These are phyloP conservation scores for Claviceps sp. DNA, from an alignment of 2,329 filamentous ascomycete species.

Conservation along the genomic window DNA sequence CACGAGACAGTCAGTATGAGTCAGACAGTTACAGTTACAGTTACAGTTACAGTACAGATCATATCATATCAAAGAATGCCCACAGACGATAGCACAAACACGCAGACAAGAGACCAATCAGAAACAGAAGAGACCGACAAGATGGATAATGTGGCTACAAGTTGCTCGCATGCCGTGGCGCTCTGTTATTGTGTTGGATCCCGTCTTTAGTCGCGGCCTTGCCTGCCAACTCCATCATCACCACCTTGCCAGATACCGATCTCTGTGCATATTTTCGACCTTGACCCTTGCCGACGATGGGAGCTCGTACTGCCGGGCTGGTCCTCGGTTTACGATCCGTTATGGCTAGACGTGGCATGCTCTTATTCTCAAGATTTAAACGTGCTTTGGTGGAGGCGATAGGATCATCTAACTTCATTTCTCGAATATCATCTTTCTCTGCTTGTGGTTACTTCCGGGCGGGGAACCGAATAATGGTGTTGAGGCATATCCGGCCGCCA, in stretches of 20 bases:
- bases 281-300: background rate
- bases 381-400: background rate
- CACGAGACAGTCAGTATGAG: conserved; percentile 24
- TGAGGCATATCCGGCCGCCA: background rate
- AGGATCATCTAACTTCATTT: background rate
- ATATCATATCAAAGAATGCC: conserved; percentile 18
- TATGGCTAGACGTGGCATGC: background rate
- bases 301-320: background rate
- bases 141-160: conserved; percentile 17
- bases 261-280: background rate
- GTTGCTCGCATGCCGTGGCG: conserved; percentile 10
- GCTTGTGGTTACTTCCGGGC: background rate
- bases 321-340: background rate
- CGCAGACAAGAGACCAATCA: conserved; percentile 12
- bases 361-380: too few species aligned
- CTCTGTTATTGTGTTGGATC: conserved; percentile 20
- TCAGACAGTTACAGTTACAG: conserved; percentile 20
- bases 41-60: conserved; percentile 14
- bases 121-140: conserved; percentile 23
- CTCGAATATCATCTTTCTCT: background rate
- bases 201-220: background rate
- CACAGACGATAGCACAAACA: conserved; percentile 58
- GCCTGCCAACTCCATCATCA: background rate
- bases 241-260: background rate
- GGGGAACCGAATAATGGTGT: background rate